A percentile compares a stretch with the other conserved stretches of the same genome.
Conservation (phyloP, 257 asterid genomes). For the Solanum piurae region DNA sequence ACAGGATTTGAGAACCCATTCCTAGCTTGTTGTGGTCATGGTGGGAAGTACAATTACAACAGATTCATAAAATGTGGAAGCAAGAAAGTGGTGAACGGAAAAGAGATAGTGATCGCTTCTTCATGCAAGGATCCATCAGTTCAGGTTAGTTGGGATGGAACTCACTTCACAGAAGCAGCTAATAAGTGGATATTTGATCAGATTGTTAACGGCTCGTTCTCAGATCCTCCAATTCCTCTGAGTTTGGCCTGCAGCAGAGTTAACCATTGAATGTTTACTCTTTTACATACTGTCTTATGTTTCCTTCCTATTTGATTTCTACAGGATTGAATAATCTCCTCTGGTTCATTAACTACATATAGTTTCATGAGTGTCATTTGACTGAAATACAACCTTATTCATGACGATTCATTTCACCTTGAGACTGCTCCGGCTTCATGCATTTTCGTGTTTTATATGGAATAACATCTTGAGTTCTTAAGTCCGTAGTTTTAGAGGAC, state of each 20-base stretch:
- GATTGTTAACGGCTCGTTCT: constrained; percentile 50
- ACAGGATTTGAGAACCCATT: constrained; percentile 66
- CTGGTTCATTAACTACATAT: background rate
- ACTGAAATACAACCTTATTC: background rate
- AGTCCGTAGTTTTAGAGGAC: background rate
- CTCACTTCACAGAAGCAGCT: constrained; percentile 76
- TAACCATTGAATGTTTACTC: background rate
- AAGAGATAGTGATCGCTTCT: constrained; percentile 32
- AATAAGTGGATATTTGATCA: constrained; percentile 58
- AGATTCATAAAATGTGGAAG: constrained; percentile 46
- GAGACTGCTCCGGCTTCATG: background rate
- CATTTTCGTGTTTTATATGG: background rate
- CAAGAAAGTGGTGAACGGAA: constrained; percentile 41
- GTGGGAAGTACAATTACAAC: constrained; percentile 66
- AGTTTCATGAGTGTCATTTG: background rate
- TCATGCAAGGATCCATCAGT: constrained; percentile 51
- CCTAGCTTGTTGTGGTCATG: constrained; percentile 69
- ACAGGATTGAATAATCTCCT: background rate
- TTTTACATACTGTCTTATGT: background rate
- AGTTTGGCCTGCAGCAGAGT: constrained; percentile 36
- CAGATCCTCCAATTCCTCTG: constrained; percentile 54
- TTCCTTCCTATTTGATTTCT: background rate
- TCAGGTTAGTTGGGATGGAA: constrained; percentile 64
- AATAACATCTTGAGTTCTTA: background rate
- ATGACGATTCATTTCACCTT: background rate